Conservation (phyloP, 2,329 filamentous ascomycete genomes). For the Fusarium buxicola region DNA sequence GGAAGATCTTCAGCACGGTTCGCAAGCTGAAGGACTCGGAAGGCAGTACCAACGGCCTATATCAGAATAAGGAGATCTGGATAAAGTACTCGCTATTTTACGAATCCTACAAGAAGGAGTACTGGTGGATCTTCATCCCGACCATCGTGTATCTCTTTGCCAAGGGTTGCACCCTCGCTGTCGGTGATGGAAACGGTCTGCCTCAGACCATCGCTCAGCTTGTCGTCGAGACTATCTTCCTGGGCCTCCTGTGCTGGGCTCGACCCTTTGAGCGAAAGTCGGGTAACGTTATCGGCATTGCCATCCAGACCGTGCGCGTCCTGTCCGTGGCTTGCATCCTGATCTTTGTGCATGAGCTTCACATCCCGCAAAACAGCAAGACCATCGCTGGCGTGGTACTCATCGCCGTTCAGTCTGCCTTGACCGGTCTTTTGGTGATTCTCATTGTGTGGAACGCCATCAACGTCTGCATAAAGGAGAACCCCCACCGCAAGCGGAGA, state of each 20-base stretch:
- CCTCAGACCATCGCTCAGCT: conserved; percentile 83
- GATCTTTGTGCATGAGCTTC: conserved; percentile 93
- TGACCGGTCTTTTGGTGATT: conserved; percentile 86
- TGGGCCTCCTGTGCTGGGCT: conserved; percentile 83
- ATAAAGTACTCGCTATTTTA: conserved; percentile 98
- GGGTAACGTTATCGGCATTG: conserved; percentile 91
- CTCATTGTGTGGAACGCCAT: conserved; percentile 91
- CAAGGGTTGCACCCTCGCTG: conserved; percentile 88
- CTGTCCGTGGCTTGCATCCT: conserved; percentile 90
- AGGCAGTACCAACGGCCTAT: conserved; percentile 79
- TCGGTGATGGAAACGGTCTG: conserved; percentile 86
- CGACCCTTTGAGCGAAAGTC: conserved; percentile 89
- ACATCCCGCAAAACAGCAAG: conserved; percentile 90
- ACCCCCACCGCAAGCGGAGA: conserved; percentile 88
- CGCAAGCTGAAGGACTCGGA: conserved; percentile 78
- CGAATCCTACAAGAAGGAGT: conserved; percentile 91
- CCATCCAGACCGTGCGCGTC: conserved; percentile 89
- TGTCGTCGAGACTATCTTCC: conserved; percentile 82
- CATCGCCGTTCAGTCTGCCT: conserved; percentile 87
- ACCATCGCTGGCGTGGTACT: conserved; percentile 94
- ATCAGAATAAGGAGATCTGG: conserved; percentile 91
- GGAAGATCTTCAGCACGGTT: conserved; percentile 83
- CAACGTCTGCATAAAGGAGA: conserved; percentile 83
- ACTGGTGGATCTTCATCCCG: conserved; percentile 98
- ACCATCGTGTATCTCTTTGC: conserved; percentile 90